Evolutionary conservation across 2,329 filamentous ascomycete genomes (phyloP), one percentile per base, ranked within the genome.

Genomic region (Gnomoniopsis sp.): DNA sequence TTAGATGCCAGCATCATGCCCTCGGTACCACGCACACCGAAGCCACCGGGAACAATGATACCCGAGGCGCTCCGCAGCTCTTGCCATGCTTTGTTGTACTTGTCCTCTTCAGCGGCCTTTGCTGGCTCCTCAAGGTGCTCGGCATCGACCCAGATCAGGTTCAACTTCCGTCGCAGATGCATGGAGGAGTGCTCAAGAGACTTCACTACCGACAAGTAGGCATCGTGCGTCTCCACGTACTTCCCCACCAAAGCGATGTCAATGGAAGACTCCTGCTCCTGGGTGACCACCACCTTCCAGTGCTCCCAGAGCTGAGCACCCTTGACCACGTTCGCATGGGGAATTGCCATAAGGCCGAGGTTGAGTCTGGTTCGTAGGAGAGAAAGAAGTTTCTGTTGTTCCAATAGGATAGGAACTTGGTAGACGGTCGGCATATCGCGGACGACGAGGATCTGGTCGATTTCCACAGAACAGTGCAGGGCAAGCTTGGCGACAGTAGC

Each of bases 131-230:
- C 93, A 6, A 99, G 84, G 65, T 96, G 83, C 66, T 90, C 87
- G 0, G 93, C 85, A 70, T 98, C 93, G 43, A 98, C 88, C 84
- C 88, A 95, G 55, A 89, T 80, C 43, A 98, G 79, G 62, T 92
- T 86, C 46, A 98, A 80, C 72, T 91, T 92, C 65, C 87, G 84
- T 53, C 82, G 80, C 74, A 92, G 95, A 61, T 85, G 85, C 93
- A 98, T 97, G 6, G 93, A 88, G 1, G 90, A 86, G 74, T 98
- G 93, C 75, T 98, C 93, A 3, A 98, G 81, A 0, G 92, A 86
- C 76, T 97, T 97, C 71, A 62, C 59, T 7, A 57, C 68, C 19
- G 65, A 69, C 50, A 96, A 82, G 69, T 97, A 98, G 4, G 90
- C 88, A 72, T 98, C 93, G 56, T 92, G 87, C 3, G 93, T 84